Evolutionary conservation across 108 stramenopile genomes (phyloP), one percentile per base, ranked within the genome.

Genomic region (Skeletonema potamos): DNA sequence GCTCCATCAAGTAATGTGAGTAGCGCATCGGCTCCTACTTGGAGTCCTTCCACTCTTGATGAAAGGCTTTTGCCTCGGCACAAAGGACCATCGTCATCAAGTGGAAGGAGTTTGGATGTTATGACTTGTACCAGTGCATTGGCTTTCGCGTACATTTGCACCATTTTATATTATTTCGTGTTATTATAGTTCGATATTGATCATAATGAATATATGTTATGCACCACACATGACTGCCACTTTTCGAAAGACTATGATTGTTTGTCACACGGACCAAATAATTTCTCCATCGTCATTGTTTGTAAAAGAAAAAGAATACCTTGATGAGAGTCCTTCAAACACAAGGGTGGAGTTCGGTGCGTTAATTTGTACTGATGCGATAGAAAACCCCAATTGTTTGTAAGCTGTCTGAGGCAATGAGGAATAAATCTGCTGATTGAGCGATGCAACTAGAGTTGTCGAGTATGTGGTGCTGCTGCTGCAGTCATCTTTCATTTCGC

Each of bases 391-490:
- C 48, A 51, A 22, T 0, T 24, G 48, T 51, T 51, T 51, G 48
- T 51, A 51, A 20, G 22, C 48, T 17, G 48, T 22, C 0, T 51
- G 22, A 22, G 48, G 48, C 48, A 51, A 24, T 9, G 48, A 51
- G 6, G 48, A 51, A 9, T 51, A 51, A 22, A 51, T 51, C 48
- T 51, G 48, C 48, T 51, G 48, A 51, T 51, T 51, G 48, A 51
- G 22, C 6, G 48, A 22, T 51, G 48, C 48, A 51, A 51, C 48
- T 22, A 51, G 48, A 51, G 48, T 51, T 51, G 48, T 51, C 1
- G 48, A 51, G 1, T 22, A 15, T n/a, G 3, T 1, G 15, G 15
- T n/a, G 15, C 4, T 41, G 15, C 39, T 51, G 6, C 48, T 51
- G 3, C 22, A 6, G 7, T 34, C 34, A 34, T 7, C 34, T 34